Evolutionary conservation across 768 basidiomycete genomes (phyloP).

Genomic region (Boletus vinaceobasis): DNA sequence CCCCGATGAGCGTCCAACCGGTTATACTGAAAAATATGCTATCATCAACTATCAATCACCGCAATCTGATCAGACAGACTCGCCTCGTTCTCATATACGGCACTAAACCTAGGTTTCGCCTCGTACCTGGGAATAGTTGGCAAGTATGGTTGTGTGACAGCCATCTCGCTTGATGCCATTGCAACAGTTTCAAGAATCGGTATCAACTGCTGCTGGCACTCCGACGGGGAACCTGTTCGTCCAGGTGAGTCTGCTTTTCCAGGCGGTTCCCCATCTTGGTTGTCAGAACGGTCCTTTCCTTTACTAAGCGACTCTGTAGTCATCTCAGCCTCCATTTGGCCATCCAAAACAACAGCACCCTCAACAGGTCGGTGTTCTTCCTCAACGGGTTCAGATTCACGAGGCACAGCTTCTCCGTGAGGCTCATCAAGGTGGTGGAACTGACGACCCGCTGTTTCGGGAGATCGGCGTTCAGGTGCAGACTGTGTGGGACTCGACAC

Average conservation of each 20-base stretch:
- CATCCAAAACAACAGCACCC: background rate
- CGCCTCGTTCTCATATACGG: conserved; percentile 25
- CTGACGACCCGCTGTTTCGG: background rate
- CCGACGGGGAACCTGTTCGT: conserved; percentile 18
- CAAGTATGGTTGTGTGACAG: conserved; percentile 28
- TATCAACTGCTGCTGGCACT: conserved; percentile 1
- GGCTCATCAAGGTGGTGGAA: background rate
- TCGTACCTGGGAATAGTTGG: conserved; percentile 33
- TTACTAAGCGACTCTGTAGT: conserved; percentile 4
- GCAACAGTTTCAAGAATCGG: conserved; percentile 12
- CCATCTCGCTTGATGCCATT: conserved; percentile 13
- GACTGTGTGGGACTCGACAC: conserved; percentile 12
- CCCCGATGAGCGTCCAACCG: conserved; percentile 39
- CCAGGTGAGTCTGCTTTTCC: conserved; percentile 23
- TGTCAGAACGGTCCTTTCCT: conserved; percentile 14
- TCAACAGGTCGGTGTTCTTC: conserved; percentile 3
- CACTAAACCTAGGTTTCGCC: conserved; percentile 27
- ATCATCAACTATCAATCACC: conserved; percentile 5
- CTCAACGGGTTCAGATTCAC: background rate
- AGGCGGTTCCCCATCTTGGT: conserved; percentile 17
- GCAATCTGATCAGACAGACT: conserved; percentile 4
- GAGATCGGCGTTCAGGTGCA: conserved; percentile 1
- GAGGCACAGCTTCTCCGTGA: background rate
- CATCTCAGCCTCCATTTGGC: conserved; percentile 7
- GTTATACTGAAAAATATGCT: conserved; percentile 20